phyloP scores from a whole-genome alignment of 2,329 filamentous ascomycete species.

The Periconia sp. region DNA sequence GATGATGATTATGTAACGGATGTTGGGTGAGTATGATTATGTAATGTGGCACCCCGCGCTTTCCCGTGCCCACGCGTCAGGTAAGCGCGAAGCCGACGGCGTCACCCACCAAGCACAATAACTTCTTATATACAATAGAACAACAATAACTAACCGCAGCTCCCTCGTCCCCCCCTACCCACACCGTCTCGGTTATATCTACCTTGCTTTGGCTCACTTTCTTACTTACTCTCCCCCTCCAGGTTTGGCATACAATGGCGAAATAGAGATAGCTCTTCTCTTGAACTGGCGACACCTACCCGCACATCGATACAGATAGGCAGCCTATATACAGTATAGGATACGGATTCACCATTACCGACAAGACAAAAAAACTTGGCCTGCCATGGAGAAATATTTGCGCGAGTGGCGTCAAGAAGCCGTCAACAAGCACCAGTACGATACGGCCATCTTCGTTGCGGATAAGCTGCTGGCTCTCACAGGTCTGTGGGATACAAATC shows the following conservation, averaged over 20 bases:
- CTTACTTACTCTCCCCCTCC: too few species aligned
- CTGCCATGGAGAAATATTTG: constrained; percentile 83
- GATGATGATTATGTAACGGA: neutral
- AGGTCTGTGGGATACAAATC: constrained; percentile 58
- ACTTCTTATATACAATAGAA: neutral
- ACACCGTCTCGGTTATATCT: too few species aligned
- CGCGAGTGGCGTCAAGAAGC: constrained; percentile 95
- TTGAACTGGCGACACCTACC: too few species aligned
- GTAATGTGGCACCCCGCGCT: constrained; percentile 16
- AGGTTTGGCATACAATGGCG: too few species aligned
- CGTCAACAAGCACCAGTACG: constrained; percentile 92
- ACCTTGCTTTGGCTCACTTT: too few species aligned
- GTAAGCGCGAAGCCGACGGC: constrained; percentile 16
- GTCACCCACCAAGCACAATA: constrained; percentile 4
- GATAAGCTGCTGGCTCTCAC: constrained; percentile 96
- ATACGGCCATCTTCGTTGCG: constrained; percentile 93
- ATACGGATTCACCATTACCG: neutral
- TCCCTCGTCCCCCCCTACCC: too few species aligned
- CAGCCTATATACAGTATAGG: too few species aligned
- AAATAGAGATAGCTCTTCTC: too few species aligned
- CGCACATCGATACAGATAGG: too few species aligned
- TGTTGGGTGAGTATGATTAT: neutral
- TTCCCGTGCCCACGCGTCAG: constrained; percentile 20
- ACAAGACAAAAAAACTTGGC: too few species aligned
- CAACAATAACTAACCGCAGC: too few species aligned